Conservation (phyloP, 2,329 filamentous ascomycete genomes). For the Zarea fungicola region DNA sequence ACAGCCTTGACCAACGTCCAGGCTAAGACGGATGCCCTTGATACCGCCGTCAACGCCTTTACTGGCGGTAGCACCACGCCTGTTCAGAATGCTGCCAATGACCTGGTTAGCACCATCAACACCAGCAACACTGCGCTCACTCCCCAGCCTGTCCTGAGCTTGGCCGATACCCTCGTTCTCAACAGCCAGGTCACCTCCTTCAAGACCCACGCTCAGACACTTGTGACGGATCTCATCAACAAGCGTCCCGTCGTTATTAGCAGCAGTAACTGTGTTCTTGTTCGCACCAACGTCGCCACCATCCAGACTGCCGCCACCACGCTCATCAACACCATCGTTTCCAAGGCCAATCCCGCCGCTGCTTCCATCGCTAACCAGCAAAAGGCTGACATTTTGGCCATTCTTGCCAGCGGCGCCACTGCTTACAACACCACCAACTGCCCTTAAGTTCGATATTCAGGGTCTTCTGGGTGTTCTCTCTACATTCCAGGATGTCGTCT, state of each 20-base stretch:
- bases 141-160: constrained; percentile 15
- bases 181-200: constrained; percentile 17
- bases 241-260: neutral
- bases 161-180: constrained; percentile 17
- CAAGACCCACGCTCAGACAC: constrained; percentile 18
- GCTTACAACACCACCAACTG: constrained; percentile 1
- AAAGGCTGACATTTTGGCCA: neutral
- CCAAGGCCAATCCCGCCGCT: neutral
- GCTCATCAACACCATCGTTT: neutral
- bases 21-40: constrained; percentile 13
- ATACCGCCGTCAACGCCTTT: constrained; percentile 16
- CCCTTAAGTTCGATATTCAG: constrained; percentile 4
- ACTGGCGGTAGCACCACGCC: constrained; percentile 13
- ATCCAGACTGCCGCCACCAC: constrained; percentile 1
- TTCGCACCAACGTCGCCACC: neutral
- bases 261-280: neutral
- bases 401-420: neutral
- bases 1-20: constrained; percentile 16
- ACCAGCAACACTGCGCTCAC: constrained; percentile 13
- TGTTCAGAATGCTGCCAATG: constrained; percentile 11
- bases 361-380: neutral
- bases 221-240: constrained; percentile 17
- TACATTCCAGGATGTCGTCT: too few species aligned
- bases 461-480: too few species aligned
- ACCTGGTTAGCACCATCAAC: constrained; percentile 13